Evolutionary conservation across 2,329 filamentous ascomycete species (phyloP).

Genomic region (Colletotrichum musae): DNA sequence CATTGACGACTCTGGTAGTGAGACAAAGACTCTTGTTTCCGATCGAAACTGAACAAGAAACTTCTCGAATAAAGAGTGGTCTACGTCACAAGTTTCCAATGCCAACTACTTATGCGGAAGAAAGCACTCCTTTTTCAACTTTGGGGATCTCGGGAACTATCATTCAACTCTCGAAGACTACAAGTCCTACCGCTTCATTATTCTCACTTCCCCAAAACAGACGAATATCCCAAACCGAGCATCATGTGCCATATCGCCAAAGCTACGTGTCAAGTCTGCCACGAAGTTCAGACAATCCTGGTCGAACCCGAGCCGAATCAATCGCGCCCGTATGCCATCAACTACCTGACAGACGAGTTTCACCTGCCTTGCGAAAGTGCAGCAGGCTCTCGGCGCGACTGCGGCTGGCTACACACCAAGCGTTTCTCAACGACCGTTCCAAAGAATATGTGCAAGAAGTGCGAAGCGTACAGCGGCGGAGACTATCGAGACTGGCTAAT

Average conservation of each 20-base stretch:
- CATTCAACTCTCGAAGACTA: neutral
- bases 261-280: conserved; percentile 4
- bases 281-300: conserved; percentile 8
- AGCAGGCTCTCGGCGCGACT: neutral
- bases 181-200: too few relatives aligned
- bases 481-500: conserved; percentile 8
- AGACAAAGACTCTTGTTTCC: too few relatives aligned
- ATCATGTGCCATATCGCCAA: conserved; percentile 15
- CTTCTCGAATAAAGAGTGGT: too few relatives aligned
- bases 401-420: conserved; percentile 10
- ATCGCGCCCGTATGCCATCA: conserved; percentile 9
- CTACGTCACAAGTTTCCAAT: too few relatives aligned
- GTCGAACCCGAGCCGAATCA: neutral
- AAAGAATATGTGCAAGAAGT: conserved; percentile 6
- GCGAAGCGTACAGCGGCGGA: conserved; percentile 5
- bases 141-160: neutral
- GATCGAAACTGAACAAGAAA: too few relatives aligned
- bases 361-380: conserved; percentile 16
- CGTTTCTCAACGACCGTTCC: conserved; percentile 9
- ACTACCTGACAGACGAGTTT: conserved; percentile 2
- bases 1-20: too few relatives aligned
- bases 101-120: too few relatives aligned
- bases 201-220: neutral
- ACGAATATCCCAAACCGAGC: neutral
- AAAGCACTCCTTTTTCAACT: neutral